phyloP scores from a whole-genome alignment of 2,329 filamentous ascomycete species.

The Chaetothyriales sp. region DNA sequence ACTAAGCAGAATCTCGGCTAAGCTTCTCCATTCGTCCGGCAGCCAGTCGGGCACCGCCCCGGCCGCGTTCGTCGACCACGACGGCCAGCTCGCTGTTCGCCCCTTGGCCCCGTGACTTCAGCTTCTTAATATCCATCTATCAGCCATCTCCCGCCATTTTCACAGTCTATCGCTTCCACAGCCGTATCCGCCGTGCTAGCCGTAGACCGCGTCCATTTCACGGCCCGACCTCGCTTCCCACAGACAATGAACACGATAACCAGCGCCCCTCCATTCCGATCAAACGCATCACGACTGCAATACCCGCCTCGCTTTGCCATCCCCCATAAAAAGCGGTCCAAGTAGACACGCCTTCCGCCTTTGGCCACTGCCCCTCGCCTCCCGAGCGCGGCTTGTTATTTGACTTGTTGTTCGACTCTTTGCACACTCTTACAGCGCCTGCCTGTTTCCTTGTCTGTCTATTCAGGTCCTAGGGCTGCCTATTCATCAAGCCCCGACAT shows the following conservation, averaged over 20 bases:
- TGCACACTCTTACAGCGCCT: conserved; percentile 11
- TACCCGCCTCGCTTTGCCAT: conserved; percentile 10
- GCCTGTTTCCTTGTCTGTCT: conserved; percentile 21
- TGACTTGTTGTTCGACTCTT: conserved; percentile 1
- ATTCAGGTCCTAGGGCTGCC: conserved; percentile 27
- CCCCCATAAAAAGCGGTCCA: conserved; percentile 15
- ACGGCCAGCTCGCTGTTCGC: not conserved
- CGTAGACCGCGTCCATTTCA: conserved; percentile 4
- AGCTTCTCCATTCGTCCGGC: not conserved
- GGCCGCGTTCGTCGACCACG: not conserved
- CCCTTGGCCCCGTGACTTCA: not conserved
- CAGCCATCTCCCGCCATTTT: conserved; percentile 1
- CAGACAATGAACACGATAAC: conserved; percentile 14
- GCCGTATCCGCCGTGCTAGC: conserved; percentile 1
- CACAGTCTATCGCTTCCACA: not conserved
- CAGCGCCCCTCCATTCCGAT: conserved; percentile 7
- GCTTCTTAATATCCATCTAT: conserved; percentile 1
- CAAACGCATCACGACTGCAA: conserved; percentile 10
- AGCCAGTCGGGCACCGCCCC: not conserved
- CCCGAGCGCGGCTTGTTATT: not conserved
- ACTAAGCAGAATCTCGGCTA: not conserved
- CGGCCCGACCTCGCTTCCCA: conserved; percentile 1
- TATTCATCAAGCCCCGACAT: conserved; percentile 35
- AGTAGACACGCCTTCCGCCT: conserved; percentile 8
- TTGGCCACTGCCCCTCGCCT: not conserved